A percentile compares a stretch with the other conserved stretches of the same genome.
phyloP scores from a whole-genome alignment of 2,329 filamentous ascomycete genomes.

The Beauveria medogensis region DNA sequence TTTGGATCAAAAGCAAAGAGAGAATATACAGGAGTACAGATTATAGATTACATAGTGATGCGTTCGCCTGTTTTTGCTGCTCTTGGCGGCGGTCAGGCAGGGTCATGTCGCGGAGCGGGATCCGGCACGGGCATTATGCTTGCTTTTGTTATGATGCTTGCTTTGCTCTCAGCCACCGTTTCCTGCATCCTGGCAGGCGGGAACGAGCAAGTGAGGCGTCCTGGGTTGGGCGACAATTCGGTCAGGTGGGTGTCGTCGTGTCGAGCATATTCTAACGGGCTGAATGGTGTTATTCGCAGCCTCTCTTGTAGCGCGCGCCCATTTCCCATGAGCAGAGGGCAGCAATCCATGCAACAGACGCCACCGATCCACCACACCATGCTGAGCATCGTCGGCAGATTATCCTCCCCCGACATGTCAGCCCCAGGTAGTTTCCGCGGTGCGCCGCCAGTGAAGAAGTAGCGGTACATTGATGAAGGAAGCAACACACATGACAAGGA shows the following conservation, averaged over 20 bases:
- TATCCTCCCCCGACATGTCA: not conserved
- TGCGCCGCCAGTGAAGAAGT: not conserved
- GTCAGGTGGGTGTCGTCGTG: not conserved
- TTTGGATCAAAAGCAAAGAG: slow-evolving; percentile 3
- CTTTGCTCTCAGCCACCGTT: slow-evolving; percentile 4
- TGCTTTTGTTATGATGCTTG: slow-evolving; percentile 6
- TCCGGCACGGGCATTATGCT: slow-evolving; percentile 7
- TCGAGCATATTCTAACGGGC: not conserved
- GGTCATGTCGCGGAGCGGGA: slow-evolving; percentile 1
- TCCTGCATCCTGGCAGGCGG: not conserved
- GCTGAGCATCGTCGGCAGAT: slow-evolving; percentile 8
- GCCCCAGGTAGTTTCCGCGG: not conserved
- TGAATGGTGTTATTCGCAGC: not conserved
- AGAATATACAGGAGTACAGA: not conserved
- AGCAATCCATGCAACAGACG: slow-evolving; percentile 1
- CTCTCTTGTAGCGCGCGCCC: slow-evolving; percentile 6
- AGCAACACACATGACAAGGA: not conserved
- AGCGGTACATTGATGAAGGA: not conserved
- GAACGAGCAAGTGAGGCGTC: slow-evolving; percentile 1
- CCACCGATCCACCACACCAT: slow-evolving; percentile 12
- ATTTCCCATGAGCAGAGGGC: not conserved
- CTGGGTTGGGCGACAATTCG: slow-evolving; percentile 5
- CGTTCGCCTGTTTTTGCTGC: not conserved
- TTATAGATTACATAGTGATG: not conserved
- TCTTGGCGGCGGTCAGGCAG: slow-evolving; percentile 1